Base-by-base conservation (phyloP, 306 rosid genomes). In the Quercus robur region DNA sequence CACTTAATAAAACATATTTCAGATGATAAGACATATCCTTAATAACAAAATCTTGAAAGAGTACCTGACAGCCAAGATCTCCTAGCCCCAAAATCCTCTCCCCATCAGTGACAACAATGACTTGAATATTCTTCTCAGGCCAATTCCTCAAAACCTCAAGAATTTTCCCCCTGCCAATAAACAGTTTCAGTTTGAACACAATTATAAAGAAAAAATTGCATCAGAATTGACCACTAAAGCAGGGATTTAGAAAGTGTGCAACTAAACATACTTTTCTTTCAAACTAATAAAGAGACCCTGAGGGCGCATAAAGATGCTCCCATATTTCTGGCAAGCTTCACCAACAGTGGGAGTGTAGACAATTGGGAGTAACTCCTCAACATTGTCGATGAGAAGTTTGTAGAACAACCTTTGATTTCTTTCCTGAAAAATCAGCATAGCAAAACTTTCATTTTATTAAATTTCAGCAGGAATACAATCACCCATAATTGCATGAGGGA, bases 271-370 rank as follows among this genome's bases (percentile, higher is more conserved):
- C 99, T 95, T 95, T 72, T 95, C 99, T 81, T 84, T 93, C 93
- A 95, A 87, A 86, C 99, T 95, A 76, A 95, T 93, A 80, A 85
- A 95, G 75, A 95, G 92, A 74, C 99, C 99, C 84, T 93, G 98
- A 58, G 99, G 99, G 6, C 73, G 85, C 85, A 82, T 81, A 82
- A 85, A 93, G 81, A 95, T 95, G 87, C 92, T 87, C 41, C 99
- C 99, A 79, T 95, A 95, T 84, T 95, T 90, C 88, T 95, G 99
- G 86, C 99, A 95, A 79, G 99, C 99, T 85, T 95, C 99, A 74
- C 99, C 99, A 18, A 95, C 99, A 1, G 98, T 93, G 72, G 99
- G 99, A 46, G 99, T 95, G 82, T 95, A 95, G 35, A 95, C 98
- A 83, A 95, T 84, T 19, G 99, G 99, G 23, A 95, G 97, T 79